phyloP scores from a whole-genome alignment of 768 basidiomycete genomes.

The Tubosaeta sp. region DNA sequence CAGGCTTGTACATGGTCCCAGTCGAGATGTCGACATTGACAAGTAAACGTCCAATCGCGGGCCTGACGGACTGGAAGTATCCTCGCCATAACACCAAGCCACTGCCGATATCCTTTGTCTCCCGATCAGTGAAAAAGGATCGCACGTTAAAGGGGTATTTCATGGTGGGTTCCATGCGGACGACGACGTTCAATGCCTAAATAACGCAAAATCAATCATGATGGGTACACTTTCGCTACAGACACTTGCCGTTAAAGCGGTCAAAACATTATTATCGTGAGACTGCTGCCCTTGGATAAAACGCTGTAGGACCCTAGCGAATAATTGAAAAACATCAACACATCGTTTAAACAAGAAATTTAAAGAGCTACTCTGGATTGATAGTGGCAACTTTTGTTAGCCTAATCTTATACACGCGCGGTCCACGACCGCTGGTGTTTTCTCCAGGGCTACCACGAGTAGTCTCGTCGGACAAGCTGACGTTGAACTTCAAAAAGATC shows the following conservation, averaged over 20 bases:
- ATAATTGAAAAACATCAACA: conserved; percentile 2
- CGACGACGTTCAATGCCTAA: conserved; percentile 69
- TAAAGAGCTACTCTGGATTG: conserved; percentile 45
- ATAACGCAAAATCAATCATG: conserved; percentile 1
- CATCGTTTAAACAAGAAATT: conserved; percentile 19
- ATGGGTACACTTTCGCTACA: not conserved
- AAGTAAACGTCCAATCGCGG: conserved; percentile 57
- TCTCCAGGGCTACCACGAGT: conserved; percentile 30
- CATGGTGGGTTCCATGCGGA: conserved; percentile 70
- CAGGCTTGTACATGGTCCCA: conserved; percentile 69
- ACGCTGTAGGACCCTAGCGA: conserved; percentile 51
- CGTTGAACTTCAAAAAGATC: conserved; percentile 49
- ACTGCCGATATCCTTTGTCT: conserved; percentile 48
- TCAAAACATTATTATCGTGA: conserved; percentile 63
- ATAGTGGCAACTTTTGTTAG: conserved; percentile 56
- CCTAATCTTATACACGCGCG: conserved; percentile 64
- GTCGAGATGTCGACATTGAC: conserved; percentile 79
- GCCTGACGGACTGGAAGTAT: conserved; percentile 76
- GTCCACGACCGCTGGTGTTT: conserved; percentile 36
- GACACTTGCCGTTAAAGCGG: conserved; percentile 55
- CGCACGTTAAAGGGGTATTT: conserved; percentile 69
- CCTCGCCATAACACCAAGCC: conserved; percentile 76
- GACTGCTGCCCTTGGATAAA: conserved; percentile 65
- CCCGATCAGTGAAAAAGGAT: conserved; percentile 65
- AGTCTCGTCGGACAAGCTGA: conserved; percentile 43